Conservation (phyloP, 768 basidiomycete species). For the Psilocybe tampanensis region DNA sequence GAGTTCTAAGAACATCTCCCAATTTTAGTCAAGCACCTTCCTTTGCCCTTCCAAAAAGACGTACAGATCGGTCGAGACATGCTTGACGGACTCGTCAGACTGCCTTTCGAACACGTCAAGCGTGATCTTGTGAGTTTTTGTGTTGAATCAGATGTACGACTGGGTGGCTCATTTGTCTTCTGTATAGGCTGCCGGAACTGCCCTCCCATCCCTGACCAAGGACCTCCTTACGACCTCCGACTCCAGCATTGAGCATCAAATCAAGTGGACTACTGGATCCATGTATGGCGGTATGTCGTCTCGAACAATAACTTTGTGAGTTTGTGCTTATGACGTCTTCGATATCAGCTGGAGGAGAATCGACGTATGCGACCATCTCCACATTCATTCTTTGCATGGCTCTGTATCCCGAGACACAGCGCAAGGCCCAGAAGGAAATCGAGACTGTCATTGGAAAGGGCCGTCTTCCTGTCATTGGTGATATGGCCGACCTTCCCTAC, state of each 20-base stretch:
- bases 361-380: slow-evolving; percentile 1
- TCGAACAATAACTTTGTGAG: neutral
- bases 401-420: slow-evolving; percentile 1
- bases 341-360: slow-evolving; percentile 3
- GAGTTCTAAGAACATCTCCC: neutral
- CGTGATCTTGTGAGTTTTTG: slow-evolving; percentile 1
- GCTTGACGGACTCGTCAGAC: slow-evolving; percentile 8
- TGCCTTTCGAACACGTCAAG: slow-evolving; percentile 12
- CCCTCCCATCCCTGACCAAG: slow-evolving; percentile 4
- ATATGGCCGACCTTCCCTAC: slow-evolving; percentile 6
- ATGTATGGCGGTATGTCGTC: slow-evolving; percentile 10
- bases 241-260: slow-evolving; percentile 1
- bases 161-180: neutral
- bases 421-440: slow-evolving; percentile 1
- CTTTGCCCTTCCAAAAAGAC: slow-evolving; percentile 4
- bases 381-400: slow-evolving; percentile 4
- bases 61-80: slow-evolving; percentile 4
- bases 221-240: slow-evolving; percentile 1
- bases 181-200: neutral
- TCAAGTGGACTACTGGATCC: slow-evolving; percentile 11
- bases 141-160: neutral
- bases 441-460: slow-evolving; percentile 1
- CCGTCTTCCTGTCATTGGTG: slow-evolving; percentile 2
- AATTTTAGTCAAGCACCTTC: slow-evolving; percentile 9
- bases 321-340: too few relatives aligned